Conservation (phyloP, 2,329 filamentous ascomycete genomes). For the Trichoderma asperellum region DNA sequence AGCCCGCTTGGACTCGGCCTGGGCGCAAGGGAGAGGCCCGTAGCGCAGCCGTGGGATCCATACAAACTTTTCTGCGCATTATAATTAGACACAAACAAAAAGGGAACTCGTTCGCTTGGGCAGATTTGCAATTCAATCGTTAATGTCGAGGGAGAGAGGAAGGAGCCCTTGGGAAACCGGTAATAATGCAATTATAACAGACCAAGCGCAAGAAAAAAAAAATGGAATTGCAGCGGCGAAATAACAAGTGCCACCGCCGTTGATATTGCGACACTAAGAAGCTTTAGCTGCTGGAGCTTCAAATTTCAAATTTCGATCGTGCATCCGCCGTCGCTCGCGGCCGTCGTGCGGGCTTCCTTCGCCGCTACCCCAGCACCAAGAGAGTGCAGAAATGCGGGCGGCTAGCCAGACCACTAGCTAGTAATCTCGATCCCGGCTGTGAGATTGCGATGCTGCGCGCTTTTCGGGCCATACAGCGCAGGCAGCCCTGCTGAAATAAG, state of each 20-base stretch:
- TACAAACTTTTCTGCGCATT: not conserved
- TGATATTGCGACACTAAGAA: not conserved
- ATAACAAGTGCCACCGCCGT: not conserved
- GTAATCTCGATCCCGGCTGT: constrained; percentile 26
- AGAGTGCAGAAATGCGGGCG: constrained; percentile 12
- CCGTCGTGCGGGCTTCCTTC: not conserved
- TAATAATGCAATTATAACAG: not conserved
- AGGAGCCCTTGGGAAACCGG: too few species aligned
- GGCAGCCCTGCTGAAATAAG: not conserved
- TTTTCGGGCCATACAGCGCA: constrained; percentile 1
- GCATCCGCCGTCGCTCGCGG: not conserved
- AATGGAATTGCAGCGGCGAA: not conserved
- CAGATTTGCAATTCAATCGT: not conserved
- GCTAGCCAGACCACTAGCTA: constrained; percentile 5
- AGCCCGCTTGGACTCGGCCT: constrained; percentile 16
- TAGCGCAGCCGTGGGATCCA: constrained; percentile 13
- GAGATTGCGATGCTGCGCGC: constrained; percentile 26
- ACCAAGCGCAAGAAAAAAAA: too few species aligned
- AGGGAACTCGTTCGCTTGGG: not conserved
- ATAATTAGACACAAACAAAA: constrained; percentile 4
- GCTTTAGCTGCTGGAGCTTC: not conserved
- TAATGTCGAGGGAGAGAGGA: not conserved
- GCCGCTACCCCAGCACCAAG: not conserved
- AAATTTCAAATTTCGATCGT: not conserved
- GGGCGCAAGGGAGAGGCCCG: constrained; percentile 16